phyloP scores from a whole-genome alignment of 2,329 filamentous ascomycete species.

The Dissoconium aciculare region DNA sequence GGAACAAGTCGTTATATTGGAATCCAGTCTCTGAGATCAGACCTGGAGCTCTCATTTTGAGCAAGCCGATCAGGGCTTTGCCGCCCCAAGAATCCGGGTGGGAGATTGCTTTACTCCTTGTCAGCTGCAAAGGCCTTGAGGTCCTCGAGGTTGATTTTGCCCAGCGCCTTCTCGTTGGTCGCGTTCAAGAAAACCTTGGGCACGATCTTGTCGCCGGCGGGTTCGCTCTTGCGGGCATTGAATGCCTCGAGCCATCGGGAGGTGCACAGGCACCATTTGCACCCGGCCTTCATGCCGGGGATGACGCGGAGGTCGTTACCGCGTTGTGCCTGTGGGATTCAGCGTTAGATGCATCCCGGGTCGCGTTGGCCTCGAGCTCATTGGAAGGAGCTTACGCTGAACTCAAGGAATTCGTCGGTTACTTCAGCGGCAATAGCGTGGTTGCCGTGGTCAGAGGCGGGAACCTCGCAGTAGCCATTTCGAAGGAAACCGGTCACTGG shows the following conservation, averaged over 20 bases:
- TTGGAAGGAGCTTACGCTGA: slow-evolving; percentile 28
- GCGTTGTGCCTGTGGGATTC: slow-evolving; percentile 35
- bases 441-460: slow-evolving; percentile 41
- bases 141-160: slow-evolving; percentile 34
- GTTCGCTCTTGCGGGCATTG: slow-evolving; percentile 35
- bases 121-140: slow-evolving; percentile 37
- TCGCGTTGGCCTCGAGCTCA: no score
- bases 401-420: slow-evolving; percentile 46
- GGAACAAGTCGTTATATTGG: no score
- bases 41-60: no score
- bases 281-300: slow-evolving; percentile 40
- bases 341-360: no score
- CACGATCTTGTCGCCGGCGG: slow-evolving; percentile 29
- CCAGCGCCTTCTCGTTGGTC: slow-evolving; percentile 39
- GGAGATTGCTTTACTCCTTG: no score
- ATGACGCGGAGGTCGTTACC: slow-evolving; percentile 44
- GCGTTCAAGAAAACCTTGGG: slow-evolving; percentile 37
- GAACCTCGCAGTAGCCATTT: slow-evolving; percentile 46
- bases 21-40: no score
- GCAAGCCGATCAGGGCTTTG: no score
- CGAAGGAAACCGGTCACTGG: slow-evolving; percentile 48
- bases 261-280: slow-evolving; percentile 50
- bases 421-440: slow-evolving; percentile 45
- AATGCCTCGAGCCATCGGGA: slow-evolving; percentile 44
- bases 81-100: no score